Base-by-base conservation (phyloP, 1,284 basidiomycete species). In the Tilletia caries region DNA sequence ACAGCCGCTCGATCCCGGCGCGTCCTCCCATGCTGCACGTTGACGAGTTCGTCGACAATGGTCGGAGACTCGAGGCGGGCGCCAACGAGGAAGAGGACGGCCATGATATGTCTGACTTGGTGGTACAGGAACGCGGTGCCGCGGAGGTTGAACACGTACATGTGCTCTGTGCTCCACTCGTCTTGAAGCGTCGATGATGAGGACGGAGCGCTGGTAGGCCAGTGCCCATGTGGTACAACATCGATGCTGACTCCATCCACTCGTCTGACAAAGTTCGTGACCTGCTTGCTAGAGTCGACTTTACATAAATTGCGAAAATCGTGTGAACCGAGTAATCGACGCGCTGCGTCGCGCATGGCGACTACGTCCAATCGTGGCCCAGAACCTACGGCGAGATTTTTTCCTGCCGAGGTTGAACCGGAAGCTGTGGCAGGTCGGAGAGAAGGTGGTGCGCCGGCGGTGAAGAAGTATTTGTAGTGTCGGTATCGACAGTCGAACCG, bases 291-390 rank as follows among this genome's bases (percentile, higher is more conserved):
- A 0, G 93, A 88, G 83, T 98, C 95, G n/a, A 98, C 84, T 83
- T 94, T 95, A 86, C 93, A 97, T 60, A 98, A 86, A 81, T 98
- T 98, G 5, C 95, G 88, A 81, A 97, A 98, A 85, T 99, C 96
- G 85, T 98, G 93, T 74, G 92, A 90, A 54, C 95, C 96, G 13
- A 94, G 82, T 41, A 98, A 86, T 0, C 87, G 85, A 0, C 85
- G 72, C 0, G 93, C 92, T 0, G 89, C 95, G 48, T 88, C 86
- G 70, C 87, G 87, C 95, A 98, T 98, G 37, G 86, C 87, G 80
- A 41, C 68, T 29, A 82, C 70, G 58, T 82, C 75, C 33, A 82
- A 52, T 1, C 73, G 71, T 66, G 29, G 73, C 62, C 2, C 50
- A 12, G 68, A 62, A 29, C 69, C 69, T 12, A 48, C 54, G 1